Evolutionary conservation across 2,329 filamentous ascomycete species (phyloP).

Genomic region (Pyrenophora seminiperda): DNA sequence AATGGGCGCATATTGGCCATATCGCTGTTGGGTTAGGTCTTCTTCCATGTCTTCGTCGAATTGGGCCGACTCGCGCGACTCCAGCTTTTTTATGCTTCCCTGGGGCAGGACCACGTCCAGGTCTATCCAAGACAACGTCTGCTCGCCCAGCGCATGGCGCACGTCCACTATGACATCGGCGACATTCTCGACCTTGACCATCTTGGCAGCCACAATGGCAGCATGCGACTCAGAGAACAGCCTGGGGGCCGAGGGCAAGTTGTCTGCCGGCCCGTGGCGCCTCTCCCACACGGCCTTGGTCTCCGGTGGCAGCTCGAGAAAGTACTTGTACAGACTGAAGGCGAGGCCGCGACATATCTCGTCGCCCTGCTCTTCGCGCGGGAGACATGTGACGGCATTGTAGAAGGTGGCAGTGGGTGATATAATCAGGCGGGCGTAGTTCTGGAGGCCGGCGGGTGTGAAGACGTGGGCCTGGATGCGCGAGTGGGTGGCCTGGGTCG

Average conservation of each 20-base stretch:
- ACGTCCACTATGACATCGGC: constrained; percentile 74
- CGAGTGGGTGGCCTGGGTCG: constrained; percentile 86
- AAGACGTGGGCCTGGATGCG: constrained; percentile 94
- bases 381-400: constrained; percentile 84
- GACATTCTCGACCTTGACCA: constrained; percentile 80
- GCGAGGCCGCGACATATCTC: constrained; percentile 89
- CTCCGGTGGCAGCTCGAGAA: constrained; percentile 78
- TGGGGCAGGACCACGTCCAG: constrained; percentile 84
- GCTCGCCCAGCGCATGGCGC: constrained; percentile 76
- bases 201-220: constrained; percentile 82
- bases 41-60: constrained; percentile 64
- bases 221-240: constrained; percentile 93
- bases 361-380: constrained; percentile 93
- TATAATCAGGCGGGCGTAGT: constrained; percentile 88
- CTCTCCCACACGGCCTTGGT: constrained; percentile 73
- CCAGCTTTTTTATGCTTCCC: constrained; percentile 64
- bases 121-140: constrained; percentile 83
- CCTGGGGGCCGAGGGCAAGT: constrained; percentile 66
- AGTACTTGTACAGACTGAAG: constrained; percentile 93
- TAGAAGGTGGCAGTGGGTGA: constrained; percentile 93
- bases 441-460: constrained; percentile 84
- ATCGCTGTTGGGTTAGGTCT: constrained; percentile 71
- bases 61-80: constrained; percentile 60
- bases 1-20: constrained; percentile 76
- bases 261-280: constrained; percentile 58